phyloP scores from a whole-genome alignment of 2,329 filamentous ascomycete genomes.

The Kalaharituber pfeilii region DNA sequence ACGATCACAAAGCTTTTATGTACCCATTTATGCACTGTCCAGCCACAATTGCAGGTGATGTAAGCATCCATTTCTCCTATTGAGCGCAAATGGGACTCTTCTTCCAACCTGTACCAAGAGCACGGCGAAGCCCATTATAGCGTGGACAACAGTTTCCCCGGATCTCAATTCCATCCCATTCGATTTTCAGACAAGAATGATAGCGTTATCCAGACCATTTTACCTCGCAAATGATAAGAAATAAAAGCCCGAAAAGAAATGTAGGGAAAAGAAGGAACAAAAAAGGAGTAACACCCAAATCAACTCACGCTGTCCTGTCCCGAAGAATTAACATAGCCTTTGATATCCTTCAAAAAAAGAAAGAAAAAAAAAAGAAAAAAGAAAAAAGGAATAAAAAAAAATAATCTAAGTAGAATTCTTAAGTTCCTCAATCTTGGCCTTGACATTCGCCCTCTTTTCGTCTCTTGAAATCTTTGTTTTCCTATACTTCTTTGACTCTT shows the following conservation, averaged over 20 bases:
- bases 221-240: too few species aligned
- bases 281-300: slow-evolving; percentile 6
- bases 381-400: too few species aligned
- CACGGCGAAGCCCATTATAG: not conserved
- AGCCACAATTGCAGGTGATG: too few species aligned
- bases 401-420: slow-evolving; percentile 27
- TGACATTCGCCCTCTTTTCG: slow-evolving; percentile 65
- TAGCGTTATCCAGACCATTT: too few species aligned
- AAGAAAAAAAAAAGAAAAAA: slow-evolving; percentile 4
- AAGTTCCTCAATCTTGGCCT: slow-evolving; percentile 80
- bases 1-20: too few species aligned
- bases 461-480: slow-evolving; percentile 60
- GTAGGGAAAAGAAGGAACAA: not conserved
- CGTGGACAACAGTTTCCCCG: not conserved
- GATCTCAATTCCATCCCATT: not conserved
- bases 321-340: not conserved
- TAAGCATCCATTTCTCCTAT: not conserved
- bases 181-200: not conserved
- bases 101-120: not conserved
- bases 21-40: too few species aligned
- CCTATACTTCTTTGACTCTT: slow-evolving; percentile 81
- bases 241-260: not conserved
- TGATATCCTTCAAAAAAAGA: slow-evolving; percentile 1
- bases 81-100: slow-evolving; percentile 1
- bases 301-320: not conserved